Percentiles rank a stretch among this genome's conserved stretches.
Conservation (phyloP, 768 basidiomycete genomes). For the Agrocybe praecox region DNA sequence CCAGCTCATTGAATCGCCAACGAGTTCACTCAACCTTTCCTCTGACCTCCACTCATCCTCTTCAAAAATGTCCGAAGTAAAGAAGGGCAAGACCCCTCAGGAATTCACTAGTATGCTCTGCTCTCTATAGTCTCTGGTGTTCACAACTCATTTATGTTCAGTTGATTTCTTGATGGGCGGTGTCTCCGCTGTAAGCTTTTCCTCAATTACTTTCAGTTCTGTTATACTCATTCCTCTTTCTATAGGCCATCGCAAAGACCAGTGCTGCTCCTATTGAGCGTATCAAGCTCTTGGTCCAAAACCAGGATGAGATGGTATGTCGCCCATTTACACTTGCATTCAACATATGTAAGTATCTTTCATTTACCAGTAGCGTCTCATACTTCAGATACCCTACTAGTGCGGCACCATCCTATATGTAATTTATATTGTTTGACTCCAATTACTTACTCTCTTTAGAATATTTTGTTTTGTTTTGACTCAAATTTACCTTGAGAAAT, state of each 20-base stretch:
- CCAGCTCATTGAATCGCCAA: too few species aligned
- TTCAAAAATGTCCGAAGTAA: constrained; percentile 75
- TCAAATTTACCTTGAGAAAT: too few species aligned
- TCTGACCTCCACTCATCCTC: constrained; percentile 59
- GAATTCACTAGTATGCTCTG: constrained; percentile 78
- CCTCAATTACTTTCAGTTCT: not conserved
- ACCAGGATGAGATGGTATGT: constrained; percentile 99
- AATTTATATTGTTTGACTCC: too few species aligned
- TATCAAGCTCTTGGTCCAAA: constrained; percentile 97
- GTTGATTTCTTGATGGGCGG: constrained; percentile 97
- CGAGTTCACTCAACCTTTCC: constrained; percentile 37
- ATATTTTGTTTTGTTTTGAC: too few species aligned
- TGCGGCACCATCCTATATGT: too few species aligned
- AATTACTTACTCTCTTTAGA: too few species aligned
- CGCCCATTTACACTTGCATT: too few species aligned
- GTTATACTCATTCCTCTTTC: constrained; percentile 19
- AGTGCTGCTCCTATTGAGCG: constrained; percentile 99
- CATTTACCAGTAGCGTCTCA: too few species aligned
- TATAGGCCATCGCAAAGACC: constrained; percentile 96
- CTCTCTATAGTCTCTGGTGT: constrained; percentile 13
- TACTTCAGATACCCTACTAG: too few species aligned
- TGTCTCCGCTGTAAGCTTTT: constrained; percentile 78
- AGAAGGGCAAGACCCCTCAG: constrained; percentile 88
- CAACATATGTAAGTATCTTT: too few species aligned
- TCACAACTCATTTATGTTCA: constrained; percentile 33